A percentile compares a stretch with the other conserved stretches of the same genome.
These are phyloP conservation scores for Dentipellis sp. DNA, from an alignment of 768 basidiomycete species.

Conservation along the genomic window DNA sequence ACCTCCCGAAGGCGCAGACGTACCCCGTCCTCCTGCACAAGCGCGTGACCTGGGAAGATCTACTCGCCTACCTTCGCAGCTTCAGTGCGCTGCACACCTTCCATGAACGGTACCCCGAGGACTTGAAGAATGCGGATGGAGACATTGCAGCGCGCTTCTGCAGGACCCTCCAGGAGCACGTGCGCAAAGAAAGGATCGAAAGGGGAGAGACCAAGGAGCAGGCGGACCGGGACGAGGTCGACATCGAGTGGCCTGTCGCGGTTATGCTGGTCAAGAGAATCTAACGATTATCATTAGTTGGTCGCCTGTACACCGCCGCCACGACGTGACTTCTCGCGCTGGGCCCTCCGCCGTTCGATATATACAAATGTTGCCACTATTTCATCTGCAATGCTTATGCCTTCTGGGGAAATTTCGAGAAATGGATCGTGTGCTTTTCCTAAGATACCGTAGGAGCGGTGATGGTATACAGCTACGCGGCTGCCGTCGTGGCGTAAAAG, in stretches of 20 bases:
- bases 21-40: constrained; percentile 47
- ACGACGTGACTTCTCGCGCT: not conserved
- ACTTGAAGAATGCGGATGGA: constrained; percentile 39
- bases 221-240: constrained; percentile 20
- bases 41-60: constrained; percentile 52
- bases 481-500: not conserved
- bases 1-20: constrained; percentile 20
- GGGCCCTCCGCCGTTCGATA: not conserved
- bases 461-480: not conserved
- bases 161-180: constrained; percentile 36
- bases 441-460: not conserved
- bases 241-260: constrained; percentile 33
- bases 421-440: not conserved
- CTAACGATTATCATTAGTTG: no score
- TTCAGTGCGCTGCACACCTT: constrained; percentile 64
- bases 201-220: constrained; percentile 17
- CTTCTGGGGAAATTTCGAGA: not conserved
- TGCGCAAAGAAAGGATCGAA: not conserved
- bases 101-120: constrained; percentile 52
- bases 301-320: no score
- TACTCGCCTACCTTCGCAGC: constrained; percentile 65
- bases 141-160: constrained; percentile 61
- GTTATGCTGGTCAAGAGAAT: constrained; percentile 12
- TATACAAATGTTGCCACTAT: not conserved
- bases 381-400: not conserved